Evolutionary conservation across 2,329 filamentous ascomycete genomes (phyloP).

Genomic region (Sclerotinia nivalis): DNA sequence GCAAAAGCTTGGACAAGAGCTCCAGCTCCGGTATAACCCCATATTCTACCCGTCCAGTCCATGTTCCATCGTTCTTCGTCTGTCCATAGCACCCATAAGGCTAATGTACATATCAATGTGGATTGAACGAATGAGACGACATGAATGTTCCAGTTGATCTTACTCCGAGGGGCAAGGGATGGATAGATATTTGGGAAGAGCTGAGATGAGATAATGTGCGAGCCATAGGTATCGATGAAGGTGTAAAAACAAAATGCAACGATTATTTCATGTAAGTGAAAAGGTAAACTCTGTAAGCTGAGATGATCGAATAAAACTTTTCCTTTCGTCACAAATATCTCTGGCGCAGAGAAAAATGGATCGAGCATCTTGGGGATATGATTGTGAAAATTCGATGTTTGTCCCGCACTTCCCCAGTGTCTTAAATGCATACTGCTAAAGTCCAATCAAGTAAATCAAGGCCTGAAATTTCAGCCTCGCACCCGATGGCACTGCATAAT

Average conservation of each 20-base stretch:
- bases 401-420: too few species aligned
- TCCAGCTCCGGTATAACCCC: slow-evolving; percentile 72
- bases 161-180: slow-evolving; percentile 59
- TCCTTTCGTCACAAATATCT: background rate
- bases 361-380: background rate
- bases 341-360: background rate
- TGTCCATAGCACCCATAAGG: slow-evolving; percentile 67
- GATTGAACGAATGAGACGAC: slow-evolving; percentile 78
- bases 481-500: background rate
- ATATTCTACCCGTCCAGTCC: slow-evolving; percentile 66
- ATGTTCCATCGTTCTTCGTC: slow-evolving; percentile 67
- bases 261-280: slow-evolving; percentile 75
- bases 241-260: slow-evolving; percentile 67
- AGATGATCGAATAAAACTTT: background rate
- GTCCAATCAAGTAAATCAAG: background rate
- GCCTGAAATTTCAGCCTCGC: background rate
- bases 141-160: slow-evolving; percentile 79
- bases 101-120: slow-evolving; percentile 65
- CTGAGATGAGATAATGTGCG: slow-evolving; percentile 64
- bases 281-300: slow-evolving; percentile 57
- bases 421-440: background rate
- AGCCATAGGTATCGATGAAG: slow-evolving; percentile 62
- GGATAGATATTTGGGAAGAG: slow-evolving; percentile 59
- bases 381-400: background rate
- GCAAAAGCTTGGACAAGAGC: slow-evolving; percentile 74